Percentiles rank a stretch among this genome's conserved stretches.
Evolutionary conservation across 331 rosid species (phyloP).

Genomic region (Saraca asoca): DNA sequence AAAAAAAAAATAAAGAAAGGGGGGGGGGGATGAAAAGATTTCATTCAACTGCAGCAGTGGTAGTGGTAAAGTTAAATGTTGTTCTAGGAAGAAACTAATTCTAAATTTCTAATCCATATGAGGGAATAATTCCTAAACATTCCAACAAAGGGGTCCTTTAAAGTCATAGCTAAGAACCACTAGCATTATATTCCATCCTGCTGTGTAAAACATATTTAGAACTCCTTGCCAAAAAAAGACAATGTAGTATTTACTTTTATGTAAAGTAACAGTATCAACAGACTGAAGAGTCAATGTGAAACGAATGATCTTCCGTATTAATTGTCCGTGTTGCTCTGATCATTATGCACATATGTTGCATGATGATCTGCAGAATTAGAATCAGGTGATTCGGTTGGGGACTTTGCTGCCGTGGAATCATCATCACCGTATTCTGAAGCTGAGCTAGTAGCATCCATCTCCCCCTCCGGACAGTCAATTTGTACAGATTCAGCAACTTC

Average conservation of each 20-base stretch:
- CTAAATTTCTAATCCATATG: slow-evolving; percentile 9
- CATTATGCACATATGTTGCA: slow-evolving; percentile 19
- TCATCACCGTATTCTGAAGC: slow-evolving; percentile 64
- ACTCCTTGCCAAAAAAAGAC: slow-evolving; percentile 13
- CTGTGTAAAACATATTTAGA: slow-evolving; percentile 19
- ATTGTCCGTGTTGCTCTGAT: slow-evolving; percentile 25
- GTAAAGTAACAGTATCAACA: slow-evolving; percentile 9
- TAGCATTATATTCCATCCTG: no score
- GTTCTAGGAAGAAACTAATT: not conserved
- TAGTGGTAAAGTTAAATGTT: not conserved
- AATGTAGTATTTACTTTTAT: not conserved
- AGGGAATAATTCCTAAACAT: not conserved
- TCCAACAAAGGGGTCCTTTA: no score
- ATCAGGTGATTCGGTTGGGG: slow-evolving; percentile 30
- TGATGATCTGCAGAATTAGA: slow-evolving; percentile 24
- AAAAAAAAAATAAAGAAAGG: no score
- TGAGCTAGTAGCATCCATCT: slow-evolving; percentile 60
- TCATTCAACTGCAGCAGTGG: slow-evolving; percentile 8
- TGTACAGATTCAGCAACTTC: slow-evolving; percentile 73
- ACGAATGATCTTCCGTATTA: slow-evolving; percentile 29
- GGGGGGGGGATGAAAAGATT: not conserved
- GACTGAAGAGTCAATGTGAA: not conserved
- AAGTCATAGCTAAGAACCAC: no score
- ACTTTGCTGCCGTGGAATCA: slow-evolving; percentile 31
- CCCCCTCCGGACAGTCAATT: slow-evolving; percentile 63